phyloP scores from a whole-genome alignment of 108 stramenopile genomes.

The Cyclostephanos tholiformis region DNA sequence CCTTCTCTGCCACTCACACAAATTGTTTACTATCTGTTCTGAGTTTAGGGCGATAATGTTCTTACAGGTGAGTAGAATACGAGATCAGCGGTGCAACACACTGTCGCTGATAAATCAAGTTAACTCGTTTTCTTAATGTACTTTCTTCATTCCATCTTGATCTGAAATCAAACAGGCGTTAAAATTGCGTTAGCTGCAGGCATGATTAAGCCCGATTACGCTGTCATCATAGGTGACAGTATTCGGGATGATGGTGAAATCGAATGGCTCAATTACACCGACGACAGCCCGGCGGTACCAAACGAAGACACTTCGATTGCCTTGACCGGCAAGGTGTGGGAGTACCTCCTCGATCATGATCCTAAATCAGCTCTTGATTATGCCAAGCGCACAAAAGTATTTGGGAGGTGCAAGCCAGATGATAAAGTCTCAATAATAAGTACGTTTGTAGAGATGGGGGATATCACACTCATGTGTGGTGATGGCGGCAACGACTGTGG shows the following conservation, averaged over 20 bases:
- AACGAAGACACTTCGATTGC: slow-evolving; percentile 43
- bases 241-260: slow-evolving; percentile 29
- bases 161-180: slow-evolving; percentile 37
- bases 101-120: not conserved
- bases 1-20: not conserved
- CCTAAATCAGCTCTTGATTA: slow-evolving; percentile 39
- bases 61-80: slow-evolving; percentile 34
- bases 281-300: slow-evolving; percentile 27
- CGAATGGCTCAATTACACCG: slow-evolving; percentile 45
- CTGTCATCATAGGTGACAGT: slow-evolving; percentile 42
- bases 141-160: not conserved
- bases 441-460: slow-evolving; percentile 57
- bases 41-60: slow-evolving; percentile 54
- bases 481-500: slow-evolving; percentile 81
- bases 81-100: no score
- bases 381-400: slow-evolving; percentile 47
- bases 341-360: slow-evolving; percentile 30
- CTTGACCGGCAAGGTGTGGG: slow-evolving; percentile 64
- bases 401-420: slow-evolving; percentile 66
- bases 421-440: slow-evolving; percentile 65
- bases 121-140: not conserved
- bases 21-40: not conserved
- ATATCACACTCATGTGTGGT: slow-evolving; percentile 69
- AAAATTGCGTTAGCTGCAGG: slow-evolving; percentile 63
- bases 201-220: slow-evolving; percentile 39